Base-by-base conservation (phyloP, 176 grass and related monocot species). In the Musa acuminata region DNA sequence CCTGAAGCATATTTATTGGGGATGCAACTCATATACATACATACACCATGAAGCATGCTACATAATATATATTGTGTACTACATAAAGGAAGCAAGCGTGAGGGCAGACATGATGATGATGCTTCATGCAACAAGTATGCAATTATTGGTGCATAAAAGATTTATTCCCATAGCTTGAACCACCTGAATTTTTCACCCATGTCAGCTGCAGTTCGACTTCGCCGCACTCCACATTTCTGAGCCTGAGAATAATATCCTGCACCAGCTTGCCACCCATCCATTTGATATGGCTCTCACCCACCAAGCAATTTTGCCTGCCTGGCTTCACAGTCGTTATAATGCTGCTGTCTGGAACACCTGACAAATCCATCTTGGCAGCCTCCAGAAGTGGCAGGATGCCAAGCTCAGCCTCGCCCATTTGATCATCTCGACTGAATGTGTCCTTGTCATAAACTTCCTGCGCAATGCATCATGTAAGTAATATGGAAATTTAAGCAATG, bases 211-310 rank as follows among this genome's bases (percentile, higher is more conserved):
- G 67, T 50, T 69, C 67, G 11, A 69, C 8, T 69, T 96, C 93
- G 8, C 93, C 93, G 0, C 89, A 92, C 85, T 96, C 93, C 1
- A 96, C 93, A 24, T 96, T 92, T 74, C 76, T 84, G 24, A 96
- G 79, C 1, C 90, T 87, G 10, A 96, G 90, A 16, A 96, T 87
- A 26, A 90, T 71, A 71, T 96, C 81, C 55, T 96, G 93, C 26
- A 82, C 69, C 11, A 92, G 57, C 71, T 67, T 77, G 0, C 82
- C 89, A 3, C 85, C 81, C 72, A 79, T 84, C 87, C 85, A 96
- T 43, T 64, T 84, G 14, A 96, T n/a, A n/a, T 27, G 9, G 25
- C 67, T 69, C 14, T 49, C 35, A 10, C n/a, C 29, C 2, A 69
- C 72, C 54, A 74, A 43, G 72, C 53, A 74, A 20, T 74, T 74